phyloP scores from a whole-genome alignment of 1,284 basidiomycete genomes.

The Stygiomarasmius scandens region DNA sequence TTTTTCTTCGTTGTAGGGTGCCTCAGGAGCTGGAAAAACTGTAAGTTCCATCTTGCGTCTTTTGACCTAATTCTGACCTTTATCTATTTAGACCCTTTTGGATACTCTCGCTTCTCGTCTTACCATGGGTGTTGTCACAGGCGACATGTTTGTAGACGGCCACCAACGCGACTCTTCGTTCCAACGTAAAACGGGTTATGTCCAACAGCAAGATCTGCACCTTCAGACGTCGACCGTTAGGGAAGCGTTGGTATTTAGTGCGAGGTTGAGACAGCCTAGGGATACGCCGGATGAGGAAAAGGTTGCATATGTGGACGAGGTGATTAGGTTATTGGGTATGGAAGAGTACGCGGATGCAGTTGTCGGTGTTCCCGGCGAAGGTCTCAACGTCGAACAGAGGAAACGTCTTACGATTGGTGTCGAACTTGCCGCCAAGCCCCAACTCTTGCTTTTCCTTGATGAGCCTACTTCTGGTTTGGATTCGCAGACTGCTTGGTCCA shows the following conservation, averaged over 20 bases:
- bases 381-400: constrained; percentile 54
- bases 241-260: constrained; percentile 71
- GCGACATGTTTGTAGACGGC: constrained; percentile 68
- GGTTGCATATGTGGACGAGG: constrained; percentile 69
- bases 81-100: too few species aligned
- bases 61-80: too few species aligned
- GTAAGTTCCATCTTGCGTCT: too few species aligned
- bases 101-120: constrained; percentile 70
- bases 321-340: constrained; percentile 69
- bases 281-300: constrained; percentile 60
- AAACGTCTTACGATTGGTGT: constrained; percentile 58
- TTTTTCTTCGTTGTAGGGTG: background rate
- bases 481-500: constrained; percentile 68
- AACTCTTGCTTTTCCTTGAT: constrained; percentile 66
- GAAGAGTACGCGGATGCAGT: constrained; percentile 65
- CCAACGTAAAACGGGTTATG: constrained; percentile 61
- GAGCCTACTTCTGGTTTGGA: constrained; percentile 70
- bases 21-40: background rate
- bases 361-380: constrained; percentile 62
- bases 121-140: constrained; percentile 63
- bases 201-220: constrained; percentile 66
- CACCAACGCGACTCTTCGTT: constrained; percentile 59
- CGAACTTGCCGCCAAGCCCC: constrained; percentile 40
- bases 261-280: constrained; percentile 63
- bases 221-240: constrained; percentile 59